These are phyloP conservation scores for Chlamydomonas sphaeroides DNA, from an alignment of 139 green algal species.

Conservation along the genomic window DNA sequence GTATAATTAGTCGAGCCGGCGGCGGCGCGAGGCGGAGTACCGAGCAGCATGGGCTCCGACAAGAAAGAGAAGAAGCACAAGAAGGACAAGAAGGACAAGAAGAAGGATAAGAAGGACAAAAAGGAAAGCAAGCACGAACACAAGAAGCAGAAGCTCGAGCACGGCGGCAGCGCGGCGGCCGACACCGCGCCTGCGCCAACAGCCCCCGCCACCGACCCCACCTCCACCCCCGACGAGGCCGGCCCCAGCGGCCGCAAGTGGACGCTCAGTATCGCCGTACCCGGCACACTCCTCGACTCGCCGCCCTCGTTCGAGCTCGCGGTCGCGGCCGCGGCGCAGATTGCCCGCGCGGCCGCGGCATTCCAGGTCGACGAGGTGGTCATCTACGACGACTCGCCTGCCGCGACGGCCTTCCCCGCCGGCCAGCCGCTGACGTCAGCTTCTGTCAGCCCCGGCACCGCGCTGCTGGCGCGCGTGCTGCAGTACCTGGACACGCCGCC, in stretches of 20 bases:
- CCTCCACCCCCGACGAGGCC: neutral
- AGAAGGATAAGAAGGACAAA: neutral
- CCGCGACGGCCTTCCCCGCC: neutral
- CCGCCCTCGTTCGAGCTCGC: slow-evolving; percentile 76
- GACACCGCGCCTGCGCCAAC: neutral
- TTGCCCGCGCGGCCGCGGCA: slow-evolving; percentile 79
- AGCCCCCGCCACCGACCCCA: neutral
- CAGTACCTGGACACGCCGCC: slow-evolving; percentile 92
- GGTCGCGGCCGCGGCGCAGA: slow-evolving; percentile 73
- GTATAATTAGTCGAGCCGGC: too few species aligned
- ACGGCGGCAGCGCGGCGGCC: neutral
- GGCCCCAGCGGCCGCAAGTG: slow-evolving; percentile 20
- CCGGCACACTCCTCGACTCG: slow-evolving; percentile 82
- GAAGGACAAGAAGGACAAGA: too few species aligned
- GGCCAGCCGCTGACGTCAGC: neutral
- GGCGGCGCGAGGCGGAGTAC: too few species aligned
- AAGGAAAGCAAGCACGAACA: neutral
- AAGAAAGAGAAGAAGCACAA: too few species aligned
- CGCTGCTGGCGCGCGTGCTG: slow-evolving; percentile 80
- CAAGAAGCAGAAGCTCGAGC: neutral
- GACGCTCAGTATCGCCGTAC: slow-evolving; percentile 82
- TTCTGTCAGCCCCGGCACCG: slow-evolving; percentile 50
- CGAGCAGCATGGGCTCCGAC: too few species aligned
- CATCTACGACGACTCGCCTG: slow-evolving; percentile 74
- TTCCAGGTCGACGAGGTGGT: slow-evolving; percentile 90